These are phyloP conservation scores for Podospora appendiculata DNA, from an alignment of 495 filamentous ascomycete genomes.

Conservation along the genomic window DNA sequence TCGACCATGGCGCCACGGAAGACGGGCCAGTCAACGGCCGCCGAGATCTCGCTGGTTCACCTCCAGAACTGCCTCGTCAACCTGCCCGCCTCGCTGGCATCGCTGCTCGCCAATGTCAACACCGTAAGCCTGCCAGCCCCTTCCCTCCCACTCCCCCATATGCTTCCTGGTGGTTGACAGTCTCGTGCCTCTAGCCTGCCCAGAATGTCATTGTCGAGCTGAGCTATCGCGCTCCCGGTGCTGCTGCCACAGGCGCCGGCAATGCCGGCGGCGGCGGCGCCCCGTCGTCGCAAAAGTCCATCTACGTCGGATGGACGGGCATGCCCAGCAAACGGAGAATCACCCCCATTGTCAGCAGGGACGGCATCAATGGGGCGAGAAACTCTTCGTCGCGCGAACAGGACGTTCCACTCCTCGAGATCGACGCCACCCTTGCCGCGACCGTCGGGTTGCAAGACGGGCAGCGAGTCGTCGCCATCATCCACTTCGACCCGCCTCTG, in stretches of 20 bases:
- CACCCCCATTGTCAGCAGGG: slow-evolving; percentile 61
- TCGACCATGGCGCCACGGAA: slow-evolving; percentile 50
- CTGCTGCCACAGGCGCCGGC: slow-evolving; percentile 6
- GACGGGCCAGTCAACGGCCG: slow-evolving; percentile 59
- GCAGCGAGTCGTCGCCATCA: slow-evolving; percentile 61
- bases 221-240: slow-evolving; percentile 45
- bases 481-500: slow-evolving; percentile 85
- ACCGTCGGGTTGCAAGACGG: slow-evolving; percentile 75
- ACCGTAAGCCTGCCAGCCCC: slow-evolving; percentile 53
- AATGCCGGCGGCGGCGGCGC: neutral
- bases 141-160: neutral
- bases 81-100: slow-evolving; percentile 75
- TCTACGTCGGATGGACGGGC: slow-evolving; percentile 91
- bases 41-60: slow-evolving; percentile 71
- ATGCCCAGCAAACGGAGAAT: slow-evolving; percentile 85
- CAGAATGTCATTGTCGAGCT: slow-evolving; percentile 97
- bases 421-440: slow-evolving; percentile 83
- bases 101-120: slow-evolving; percentile 77
- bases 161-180: neutral
- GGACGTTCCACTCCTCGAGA: slow-evolving; percentile 68
- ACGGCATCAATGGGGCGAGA: slow-evolving; percentile 48
- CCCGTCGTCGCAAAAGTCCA: slow-evolving; percentile 47
- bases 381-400: slow-evolving; percentile 54
- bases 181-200: slow-evolving; percentile 47
- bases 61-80: slow-evolving; percentile 94